Evolutionary conservation across 352 stramenopile genomes (phyloP).

Genomic region (Phytopythium sindhum): DNA sequence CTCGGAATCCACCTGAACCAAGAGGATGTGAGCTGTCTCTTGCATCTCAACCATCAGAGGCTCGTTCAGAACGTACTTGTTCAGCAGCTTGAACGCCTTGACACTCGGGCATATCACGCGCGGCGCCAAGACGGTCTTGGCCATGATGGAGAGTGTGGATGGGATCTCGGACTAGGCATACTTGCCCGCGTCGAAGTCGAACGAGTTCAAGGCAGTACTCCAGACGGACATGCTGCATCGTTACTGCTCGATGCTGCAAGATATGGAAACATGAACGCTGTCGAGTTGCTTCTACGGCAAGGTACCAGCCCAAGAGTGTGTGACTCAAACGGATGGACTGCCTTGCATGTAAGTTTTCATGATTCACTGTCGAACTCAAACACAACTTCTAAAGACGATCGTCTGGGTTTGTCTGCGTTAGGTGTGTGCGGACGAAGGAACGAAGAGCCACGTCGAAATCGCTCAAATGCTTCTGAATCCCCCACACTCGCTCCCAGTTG

Average conservation of each 20-base stretch:
- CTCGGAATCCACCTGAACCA: constrained; percentile 25
- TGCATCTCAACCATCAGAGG: constrained; percentile 19
- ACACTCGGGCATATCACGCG: constrained; percentile 14
- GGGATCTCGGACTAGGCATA: constrained; percentile 32
- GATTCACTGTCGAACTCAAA: neutral
- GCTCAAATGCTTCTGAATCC: constrained; percentile 29
- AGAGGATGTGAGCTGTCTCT: constrained; percentile 34
- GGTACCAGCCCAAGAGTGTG: constrained; percentile 27
- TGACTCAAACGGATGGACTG: constrained; percentile 59
- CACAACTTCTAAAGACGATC: neutral
- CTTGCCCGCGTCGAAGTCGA: constrained; percentile 37
- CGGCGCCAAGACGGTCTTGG: neutral
- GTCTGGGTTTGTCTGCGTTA: constrained; percentile 5
- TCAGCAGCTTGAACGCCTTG: constrained; percentile 33
- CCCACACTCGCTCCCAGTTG: constrained; percentile 19
- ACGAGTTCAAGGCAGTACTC: constrained; percentile 1
- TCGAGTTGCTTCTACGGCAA: constrained; percentile 38
- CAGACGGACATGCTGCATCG: constrained; percentile 6
- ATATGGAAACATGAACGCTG: constrained; percentile 37
- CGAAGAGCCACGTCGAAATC: constrained; percentile 28
- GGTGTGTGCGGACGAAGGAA: constrained; percentile 45
- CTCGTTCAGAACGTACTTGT: constrained; percentile 29
- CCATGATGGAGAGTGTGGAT: neutral
- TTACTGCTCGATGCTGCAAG: constrained; percentile 45
- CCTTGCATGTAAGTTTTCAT: constrained; percentile 42